These are phyloP conservation scores for Pachysandra terminalis DNA, from an alignment of 164 flowering plant genomes.

Conservation along the genomic window DNA sequence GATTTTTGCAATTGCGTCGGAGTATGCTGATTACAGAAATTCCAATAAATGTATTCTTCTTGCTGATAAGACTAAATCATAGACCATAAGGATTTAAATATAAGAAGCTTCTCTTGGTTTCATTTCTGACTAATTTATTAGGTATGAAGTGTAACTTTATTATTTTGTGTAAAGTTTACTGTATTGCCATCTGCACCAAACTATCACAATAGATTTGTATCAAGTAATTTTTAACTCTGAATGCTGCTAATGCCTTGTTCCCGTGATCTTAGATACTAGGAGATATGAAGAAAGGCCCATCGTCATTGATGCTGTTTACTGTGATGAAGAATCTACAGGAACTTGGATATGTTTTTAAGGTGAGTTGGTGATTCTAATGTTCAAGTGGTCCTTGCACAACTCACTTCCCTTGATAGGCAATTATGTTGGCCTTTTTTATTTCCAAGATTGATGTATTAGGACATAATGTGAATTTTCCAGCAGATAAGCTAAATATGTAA, in stretches of 20 bases:
- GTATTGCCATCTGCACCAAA: not conserved
- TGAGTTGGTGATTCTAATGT: conserved; percentile 15
- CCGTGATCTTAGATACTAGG: conserved; percentile 59
- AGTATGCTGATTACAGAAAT: not conserved
- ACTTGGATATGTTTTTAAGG: conserved; percentile 73
- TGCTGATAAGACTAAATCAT: too few species aligned
- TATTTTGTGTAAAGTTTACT: too few species aligned
- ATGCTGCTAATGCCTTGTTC: not conserved
- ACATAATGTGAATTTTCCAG: not conserved
- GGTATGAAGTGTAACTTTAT: too few species aligned
- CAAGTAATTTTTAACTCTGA: not conserved
- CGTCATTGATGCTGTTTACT: conserved; percentile 61
- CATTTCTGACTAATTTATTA: too few species aligned
- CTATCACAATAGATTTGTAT: not conserved
- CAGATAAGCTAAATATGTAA: not conserved
- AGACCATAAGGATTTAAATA: too few species aligned
- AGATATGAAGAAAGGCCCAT: conserved; percentile 54
- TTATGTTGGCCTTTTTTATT: not conserved
- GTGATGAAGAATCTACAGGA: conserved; percentile 58
- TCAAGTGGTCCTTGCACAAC: not conserved
- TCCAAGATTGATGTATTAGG: not conserved
- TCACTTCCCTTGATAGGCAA: not conserved
- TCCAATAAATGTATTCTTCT: not conserved
- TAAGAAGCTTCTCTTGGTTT: too few species aligned
- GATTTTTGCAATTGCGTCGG: not conserved